These are phyloP conservation scores for Phoma sp. DNA, from an alignment of 2,329 filamentous ascomycete genomes.

Conservation along the genomic window DNA sequence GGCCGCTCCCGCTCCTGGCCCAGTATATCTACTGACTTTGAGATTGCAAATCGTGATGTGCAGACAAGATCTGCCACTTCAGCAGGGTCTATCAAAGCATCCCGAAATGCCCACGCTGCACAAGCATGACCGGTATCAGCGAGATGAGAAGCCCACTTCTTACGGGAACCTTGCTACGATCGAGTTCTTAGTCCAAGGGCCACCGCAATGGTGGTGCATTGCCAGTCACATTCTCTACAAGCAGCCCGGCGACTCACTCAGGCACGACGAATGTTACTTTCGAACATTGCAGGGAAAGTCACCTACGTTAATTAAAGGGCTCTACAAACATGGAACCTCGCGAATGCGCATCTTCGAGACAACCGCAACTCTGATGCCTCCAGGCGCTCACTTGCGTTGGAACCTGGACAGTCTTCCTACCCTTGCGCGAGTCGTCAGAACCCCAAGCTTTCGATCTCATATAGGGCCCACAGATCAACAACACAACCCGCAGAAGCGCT, in stretches of 20 bases:
- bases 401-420: background rate
- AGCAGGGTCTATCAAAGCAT: background rate
- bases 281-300: background rate
- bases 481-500: background rate
- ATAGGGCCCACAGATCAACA: constrained; percentile 3
- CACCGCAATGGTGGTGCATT: background rate
- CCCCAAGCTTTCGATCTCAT: constrained; percentile 11
- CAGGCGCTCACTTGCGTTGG: background rate
- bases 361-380: background rate
- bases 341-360: background rate
- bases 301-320: no score
- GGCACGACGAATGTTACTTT: background rate
- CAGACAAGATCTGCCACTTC: background rate
- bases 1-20: background rate
- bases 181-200: no score
- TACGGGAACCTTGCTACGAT: background rate
- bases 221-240: background rate
- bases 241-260: background rate
- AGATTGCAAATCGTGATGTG: background rate
- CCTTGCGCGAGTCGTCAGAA: background rate
- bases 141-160: background rate
- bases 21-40: background rate
- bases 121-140: background rate
- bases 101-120: background rate
- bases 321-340: background rate